A percentile compares a stretch with the other conserved stretches of the same genome.
These are phyloP conservation scores for Penicillium cataractarum DNA, from an alignment of 495 filamentous ascomycete species.

Conservation along the genomic window DNA sequence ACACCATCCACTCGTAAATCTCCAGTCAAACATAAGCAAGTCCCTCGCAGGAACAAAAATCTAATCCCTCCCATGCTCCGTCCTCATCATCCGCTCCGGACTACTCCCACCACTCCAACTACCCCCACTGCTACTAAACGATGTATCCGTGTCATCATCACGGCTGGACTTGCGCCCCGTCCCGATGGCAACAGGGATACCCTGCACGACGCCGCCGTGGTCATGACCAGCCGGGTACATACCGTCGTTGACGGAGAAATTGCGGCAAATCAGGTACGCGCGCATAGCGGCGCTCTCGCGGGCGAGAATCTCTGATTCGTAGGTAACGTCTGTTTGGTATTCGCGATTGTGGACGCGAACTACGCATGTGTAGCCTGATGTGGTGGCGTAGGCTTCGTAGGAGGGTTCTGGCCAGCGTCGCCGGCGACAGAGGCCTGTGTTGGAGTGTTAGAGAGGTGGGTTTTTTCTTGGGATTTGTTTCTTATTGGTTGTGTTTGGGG, in stretches of 20 bases:
- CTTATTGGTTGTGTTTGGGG: not conserved
- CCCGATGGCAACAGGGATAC: constrained; percentile 75
- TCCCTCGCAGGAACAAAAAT: not conserved
- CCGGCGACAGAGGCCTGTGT: constrained; percentile 92
- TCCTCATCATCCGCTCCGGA: constrained; percentile 46
- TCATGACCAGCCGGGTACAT: constrained; percentile 78
- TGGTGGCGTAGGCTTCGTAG: constrained; percentile 73
- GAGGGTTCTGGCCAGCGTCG: constrained; percentile 92
- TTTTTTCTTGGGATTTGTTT: constrained; percentile 12
- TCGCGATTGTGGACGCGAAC: constrained; percentile 96
- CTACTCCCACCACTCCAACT: constrained; percentile 52
- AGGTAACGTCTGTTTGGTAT: constrained; percentile 89
- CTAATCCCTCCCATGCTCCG: constrained; percentile 21
- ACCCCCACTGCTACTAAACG: constrained; percentile 42
- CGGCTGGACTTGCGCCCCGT: constrained; percentile 53
- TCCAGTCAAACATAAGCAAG: not conserved
- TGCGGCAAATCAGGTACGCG: constrained; percentile 96
- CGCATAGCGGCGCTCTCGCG: constrained; percentile 95
- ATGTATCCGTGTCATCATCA: constrained; percentile 50
- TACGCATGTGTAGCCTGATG: constrained; percentile 81
- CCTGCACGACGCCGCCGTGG: constrained; percentile 79
- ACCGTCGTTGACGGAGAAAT: constrained; percentile 97
- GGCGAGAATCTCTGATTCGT: constrained; percentile 78
- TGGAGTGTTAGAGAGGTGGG: not conserved
- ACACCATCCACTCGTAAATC: not conserved